Percentiles rank a stretch among this genome's conserved stretches.
phyloP scores from a whole-genome alignment of 2,329 filamentous ascomycete species.

The Venturia asperata region DNA sequence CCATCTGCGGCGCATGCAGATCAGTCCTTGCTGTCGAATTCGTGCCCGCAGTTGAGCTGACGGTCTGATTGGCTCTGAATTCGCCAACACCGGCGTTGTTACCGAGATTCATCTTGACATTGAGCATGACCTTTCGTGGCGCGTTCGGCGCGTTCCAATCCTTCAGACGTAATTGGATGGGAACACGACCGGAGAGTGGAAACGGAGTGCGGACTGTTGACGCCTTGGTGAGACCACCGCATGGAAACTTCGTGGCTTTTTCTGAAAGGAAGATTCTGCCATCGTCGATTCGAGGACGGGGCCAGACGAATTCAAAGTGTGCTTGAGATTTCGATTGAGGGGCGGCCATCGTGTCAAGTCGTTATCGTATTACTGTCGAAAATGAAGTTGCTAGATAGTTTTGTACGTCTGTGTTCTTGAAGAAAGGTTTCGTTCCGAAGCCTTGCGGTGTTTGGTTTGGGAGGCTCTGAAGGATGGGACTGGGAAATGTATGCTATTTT shows the following conservation, averaged over 20 bases:
- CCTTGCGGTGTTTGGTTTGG: constrained; percentile 6
- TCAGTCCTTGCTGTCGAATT: neutral
- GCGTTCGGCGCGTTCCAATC: neutral
- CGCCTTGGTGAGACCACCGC: neutral
- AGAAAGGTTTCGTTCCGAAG: constrained; percentile 10
- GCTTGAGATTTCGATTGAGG: neutral
- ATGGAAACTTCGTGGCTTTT: neutral
- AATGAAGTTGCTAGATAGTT: neutral
- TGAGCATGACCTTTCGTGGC: neutral
- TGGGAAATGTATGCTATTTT: neutral
- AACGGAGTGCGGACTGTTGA: neutral
- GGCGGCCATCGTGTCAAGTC: neutral
- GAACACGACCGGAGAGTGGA: neutral
- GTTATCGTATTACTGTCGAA: neutral
- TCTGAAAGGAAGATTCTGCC: constrained; percentile 2
- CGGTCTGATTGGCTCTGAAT: neutral
- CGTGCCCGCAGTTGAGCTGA: neutral
- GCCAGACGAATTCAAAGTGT: constrained; percentile 8
- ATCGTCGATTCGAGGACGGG: constrained; percentile 2
- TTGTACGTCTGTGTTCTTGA: neutral
- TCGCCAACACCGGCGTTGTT: constrained; percentile 6
- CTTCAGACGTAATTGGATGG: neutral
- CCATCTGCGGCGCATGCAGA: neutral
- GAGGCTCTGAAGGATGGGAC: neutral
- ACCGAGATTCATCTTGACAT: constrained; percentile 2